Evolutionary conservation across 768 basidiomycete genomes (phyloP).

Genomic region (Rhizopogon vesiculosus): DNA sequence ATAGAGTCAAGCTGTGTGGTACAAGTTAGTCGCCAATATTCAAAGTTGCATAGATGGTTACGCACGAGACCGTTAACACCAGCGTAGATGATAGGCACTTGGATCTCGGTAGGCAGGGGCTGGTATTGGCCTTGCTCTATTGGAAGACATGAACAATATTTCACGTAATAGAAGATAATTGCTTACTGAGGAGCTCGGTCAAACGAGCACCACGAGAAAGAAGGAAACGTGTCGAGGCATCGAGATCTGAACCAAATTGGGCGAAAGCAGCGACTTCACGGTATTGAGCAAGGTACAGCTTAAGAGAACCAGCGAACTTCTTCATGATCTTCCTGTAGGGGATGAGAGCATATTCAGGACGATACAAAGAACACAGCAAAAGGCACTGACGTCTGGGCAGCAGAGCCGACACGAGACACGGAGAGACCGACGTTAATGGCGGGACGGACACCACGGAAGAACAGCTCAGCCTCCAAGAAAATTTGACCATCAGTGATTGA

Average conservation of each 20-base stretch:
- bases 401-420: conserved; percentile 99
- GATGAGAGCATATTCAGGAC: background rate
- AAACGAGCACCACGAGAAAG: conserved; percentile 97
- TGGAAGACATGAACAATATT: conserved; percentile 14
- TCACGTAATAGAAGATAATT: background rate
- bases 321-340: conserved; percentile 91
- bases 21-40: background rate
- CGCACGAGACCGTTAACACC: conserved; percentile 97
- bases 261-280: conserved; percentile 99
- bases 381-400: conserved; percentile 90
- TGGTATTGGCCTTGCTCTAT: conserved; percentile 98
- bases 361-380: background rate
- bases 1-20: conserved; percentile 77
- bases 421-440: conserved; percentile 99
- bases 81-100: conserved; percentile 98
- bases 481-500: conserved; percentile 99
- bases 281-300: conserved; percentile 99
- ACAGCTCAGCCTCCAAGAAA: conserved; percentile 99
- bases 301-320: conserved; percentile 99
- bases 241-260: conserved; percentile 99
- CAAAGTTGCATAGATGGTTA: conserved; percentile 7
- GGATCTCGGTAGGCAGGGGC: conserved; percentile 89
- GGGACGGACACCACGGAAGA: conserved; percentile 99
- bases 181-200: conserved; percentile 89
- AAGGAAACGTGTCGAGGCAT: conserved; percentile 98